These are phyloP conservation scores for Cryptosporidium parvum DNA, from an alignment of 169 alveolate genomes.

Conservation along the genomic window DNA sequence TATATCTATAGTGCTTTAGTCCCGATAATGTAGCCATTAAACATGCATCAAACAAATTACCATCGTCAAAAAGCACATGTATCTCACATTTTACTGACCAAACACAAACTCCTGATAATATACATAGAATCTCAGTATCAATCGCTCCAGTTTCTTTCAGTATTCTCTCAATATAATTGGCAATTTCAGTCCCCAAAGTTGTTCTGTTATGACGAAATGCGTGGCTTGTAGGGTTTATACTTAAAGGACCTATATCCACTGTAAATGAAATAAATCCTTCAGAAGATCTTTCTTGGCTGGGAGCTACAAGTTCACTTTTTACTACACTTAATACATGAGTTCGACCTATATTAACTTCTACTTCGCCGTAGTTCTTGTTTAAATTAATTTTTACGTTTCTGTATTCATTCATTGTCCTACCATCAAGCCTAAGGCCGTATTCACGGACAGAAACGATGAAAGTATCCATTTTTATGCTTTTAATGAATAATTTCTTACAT, in stretches of 20 bases:
- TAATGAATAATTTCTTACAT: neutral
- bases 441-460: constrained; percentile 46
- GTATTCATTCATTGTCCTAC: constrained; percentile 65
- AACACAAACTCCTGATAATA: constrained; percentile 51
- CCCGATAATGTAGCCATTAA: constrained; percentile 56
- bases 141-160: constrained; percentile 67
- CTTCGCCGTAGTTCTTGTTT: constrained; percentile 54
- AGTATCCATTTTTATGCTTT: constrained; percentile 7
- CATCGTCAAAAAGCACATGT: constrained; percentile 46
- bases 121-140: constrained; percentile 66
- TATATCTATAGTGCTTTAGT: constrained; percentile 37
- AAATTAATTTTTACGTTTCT: constrained; percentile 40
- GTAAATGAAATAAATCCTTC: constrained; percentile 60
- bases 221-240: constrained; percentile 35
- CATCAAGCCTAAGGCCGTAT: constrained; percentile 67
- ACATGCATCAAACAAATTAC: constrained; percentile 67
- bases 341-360: constrained; percentile 49
- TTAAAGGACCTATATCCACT: constrained; percentile 58
- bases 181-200: constrained; percentile 54
- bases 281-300: constrained; percentile 54
- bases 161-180: constrained; percentile 58
- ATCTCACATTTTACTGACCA: constrained; percentile 69
- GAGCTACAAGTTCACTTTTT: constrained; percentile 43
- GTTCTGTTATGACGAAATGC: constrained; percentile 50
- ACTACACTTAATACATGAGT: constrained; percentile 61